Evolutionary conservation across 805 yeast species (phyloP).

Genomic region (Yamadazyma scolyti): DNA sequence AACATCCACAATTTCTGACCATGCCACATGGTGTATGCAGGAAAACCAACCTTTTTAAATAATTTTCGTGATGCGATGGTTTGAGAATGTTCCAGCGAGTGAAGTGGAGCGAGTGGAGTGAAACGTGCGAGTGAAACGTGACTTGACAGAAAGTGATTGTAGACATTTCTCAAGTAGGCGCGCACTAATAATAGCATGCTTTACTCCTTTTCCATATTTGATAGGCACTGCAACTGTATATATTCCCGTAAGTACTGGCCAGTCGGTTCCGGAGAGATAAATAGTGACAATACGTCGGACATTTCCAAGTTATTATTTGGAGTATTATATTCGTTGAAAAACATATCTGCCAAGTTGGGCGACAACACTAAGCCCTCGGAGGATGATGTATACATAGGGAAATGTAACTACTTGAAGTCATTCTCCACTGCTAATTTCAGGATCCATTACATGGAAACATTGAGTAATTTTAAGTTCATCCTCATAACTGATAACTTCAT

Average conservation of each 20-base stretch:
- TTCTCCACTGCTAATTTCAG: conserved; percentile 74
- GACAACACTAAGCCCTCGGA: conserved; percentile 18
- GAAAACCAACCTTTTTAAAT: too few species aligned
- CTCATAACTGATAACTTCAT: conserved; percentile 63
- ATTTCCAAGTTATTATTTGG: conserved; percentile 83
- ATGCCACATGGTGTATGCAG: too few species aligned
- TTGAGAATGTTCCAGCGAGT: background rate
- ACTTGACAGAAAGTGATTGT: too few species aligned
- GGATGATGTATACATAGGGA: too few species aligned
- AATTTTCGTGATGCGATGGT: too few species aligned
- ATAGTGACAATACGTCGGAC: conserved; percentile 60
- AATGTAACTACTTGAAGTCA: conserved; percentile 39
- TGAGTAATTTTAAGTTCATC: conserved; percentile 74
- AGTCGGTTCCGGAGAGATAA: conserved; percentile 23
- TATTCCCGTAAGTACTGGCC: conserved; percentile 61
- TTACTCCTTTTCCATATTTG: conserved; percentile 83
- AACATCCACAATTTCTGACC: too few species aligned
- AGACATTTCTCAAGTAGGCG: background rate
- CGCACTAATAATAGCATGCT: conserved; percentile 3
- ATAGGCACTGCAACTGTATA: conserved; percentile 86
- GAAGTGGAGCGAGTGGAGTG: background rate
- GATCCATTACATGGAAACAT: conserved; percentile 76
- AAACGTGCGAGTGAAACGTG: background rate
- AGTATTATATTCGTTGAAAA: conserved; percentile 72
- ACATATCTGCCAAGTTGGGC: conserved; percentile 58